A percentile compares a stretch with the other conserved stretches of the same genome.
Evolutionary conservation across 345 rosid genomes (phyloP).

Genomic region (Camelina laxa): DNA sequence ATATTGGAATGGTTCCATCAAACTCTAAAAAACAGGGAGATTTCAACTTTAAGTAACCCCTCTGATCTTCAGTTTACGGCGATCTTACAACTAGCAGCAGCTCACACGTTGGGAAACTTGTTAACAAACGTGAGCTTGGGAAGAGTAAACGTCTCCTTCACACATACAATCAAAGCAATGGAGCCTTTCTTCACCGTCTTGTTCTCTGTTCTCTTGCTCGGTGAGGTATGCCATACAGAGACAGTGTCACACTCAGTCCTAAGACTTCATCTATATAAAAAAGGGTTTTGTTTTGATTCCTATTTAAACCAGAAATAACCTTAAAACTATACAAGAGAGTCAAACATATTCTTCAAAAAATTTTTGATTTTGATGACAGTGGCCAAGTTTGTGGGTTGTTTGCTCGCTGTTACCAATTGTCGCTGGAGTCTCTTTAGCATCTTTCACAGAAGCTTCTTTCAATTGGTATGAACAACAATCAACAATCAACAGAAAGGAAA

Average conservation of each 20-base stretch:
- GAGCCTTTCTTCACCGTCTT: slow-evolving; percentile 91
- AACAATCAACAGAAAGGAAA: neutral
- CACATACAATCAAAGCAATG: slow-evolving; percentile 94
- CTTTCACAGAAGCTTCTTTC: slow-evolving; percentile 79
- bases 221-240: slow-evolving; percentile 54
- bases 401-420: slow-evolving; percentile 74
- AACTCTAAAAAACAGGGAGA: no score
- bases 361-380: slow-evolving; percentile 46
- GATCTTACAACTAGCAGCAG: slow-evolving; percentile 74
- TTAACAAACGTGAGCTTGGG: slow-evolving; percentile 81
- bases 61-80: slow-evolving; percentile 54
- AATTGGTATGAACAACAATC: slow-evolving; percentile 59
- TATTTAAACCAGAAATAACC: neutral
- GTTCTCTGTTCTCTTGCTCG: slow-evolving; percentile 65
- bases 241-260: neutral
- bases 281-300: neutral
- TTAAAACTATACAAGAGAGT: neutral
- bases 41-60: no score
- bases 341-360: neutral
- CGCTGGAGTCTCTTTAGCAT: slow-evolving; percentile 87
- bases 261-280: neutral
- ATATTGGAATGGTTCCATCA: neutral
- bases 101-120: slow-evolving; percentile 83
- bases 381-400: slow-evolving; percentile 65
- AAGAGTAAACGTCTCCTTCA: slow-evolving; percentile 82